Evolutionary conservation across 495 filamentous ascomycete species (phyloP).

Genomic region (Penicillium riverlandense): DNA sequence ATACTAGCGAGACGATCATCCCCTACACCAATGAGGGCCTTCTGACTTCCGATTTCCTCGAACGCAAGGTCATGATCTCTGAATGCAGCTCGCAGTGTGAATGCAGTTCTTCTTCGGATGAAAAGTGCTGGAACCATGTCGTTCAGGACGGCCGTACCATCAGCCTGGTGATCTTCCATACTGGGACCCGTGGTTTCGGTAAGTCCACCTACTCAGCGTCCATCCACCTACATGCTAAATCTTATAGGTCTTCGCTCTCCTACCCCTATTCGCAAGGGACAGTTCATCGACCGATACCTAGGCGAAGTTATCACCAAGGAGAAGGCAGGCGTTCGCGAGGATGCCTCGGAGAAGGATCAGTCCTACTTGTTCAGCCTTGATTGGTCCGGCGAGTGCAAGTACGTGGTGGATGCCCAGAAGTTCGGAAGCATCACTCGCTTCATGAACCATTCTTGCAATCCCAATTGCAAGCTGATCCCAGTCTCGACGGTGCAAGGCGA

Average conservation of each 20-base stretch:
- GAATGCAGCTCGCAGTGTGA: slow-evolving; percentile 74
- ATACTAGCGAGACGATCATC: slow-evolving; percentile 27
- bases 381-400: slow-evolving; percentile 51
- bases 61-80: slow-evolving; percentile 50
- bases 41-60: slow-evolving; percentile 20
- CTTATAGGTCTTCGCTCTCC: slow-evolving; percentile 58
- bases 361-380: slow-evolving; percentile 84
- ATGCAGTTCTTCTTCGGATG: slow-evolving; percentile 34
- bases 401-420: slow-evolving; percentile 52
- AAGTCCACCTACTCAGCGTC: slow-evolving; percentile 11
- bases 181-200: slow-evolving; percentile 75
- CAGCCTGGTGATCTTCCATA: slow-evolving; percentile 76
- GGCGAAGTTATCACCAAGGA: slow-evolving; percentile 76
- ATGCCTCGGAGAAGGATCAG: slow-evolving; percentile 21
- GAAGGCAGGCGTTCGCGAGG: slow-evolving; percentile 61
- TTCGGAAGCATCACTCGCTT: slow-evolving; percentile 53
- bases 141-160: slow-evolving; percentile 73
- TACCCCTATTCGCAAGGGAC: slow-evolving; percentile 61
- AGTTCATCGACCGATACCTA: slow-evolving; percentile 84
- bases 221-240: not conserved
- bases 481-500: slow-evolving; percentile 66
- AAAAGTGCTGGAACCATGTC: slow-evolving; percentile 67
- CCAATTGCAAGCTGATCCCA: slow-evolving; percentile 74
- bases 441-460: slow-evolving; percentile 63
- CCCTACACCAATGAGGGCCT: slow-evolving; percentile 28